Evolutionary conservation across 805 yeast genomes (phyloP).

Genomic region (Brettanomyces anomalus): DNA sequence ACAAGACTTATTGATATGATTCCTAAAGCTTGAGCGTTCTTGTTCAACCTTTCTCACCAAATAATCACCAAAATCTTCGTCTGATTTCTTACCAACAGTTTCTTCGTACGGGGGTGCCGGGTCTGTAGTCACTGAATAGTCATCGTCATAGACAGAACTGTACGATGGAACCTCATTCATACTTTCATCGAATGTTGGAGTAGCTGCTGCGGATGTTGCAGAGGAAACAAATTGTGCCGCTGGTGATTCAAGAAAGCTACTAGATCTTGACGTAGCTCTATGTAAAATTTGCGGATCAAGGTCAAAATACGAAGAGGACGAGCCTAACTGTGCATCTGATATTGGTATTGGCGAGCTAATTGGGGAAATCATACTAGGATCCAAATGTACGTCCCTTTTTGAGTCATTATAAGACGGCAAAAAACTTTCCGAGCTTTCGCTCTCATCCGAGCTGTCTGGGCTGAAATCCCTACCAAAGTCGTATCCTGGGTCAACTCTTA

Average conservation of each 20-base stretch:
- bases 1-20: too few species aligned
- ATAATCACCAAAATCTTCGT: conserved; percentile 8
- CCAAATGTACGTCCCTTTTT: conserved; percentile 13
- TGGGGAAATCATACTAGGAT: conserved; percentile 6
- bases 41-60: conserved; percentile 6
- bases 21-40: background rate
- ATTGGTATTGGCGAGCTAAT: background rate
- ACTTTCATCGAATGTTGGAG: conserved; percentile 4
- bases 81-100: background rate
- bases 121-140: conserved; percentile 9
- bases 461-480: conserved; percentile 9
- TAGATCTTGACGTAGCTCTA: background rate
- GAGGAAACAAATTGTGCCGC: conserved; percentile 15
- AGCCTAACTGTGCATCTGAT: background rate
- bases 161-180: conserved; percentile 20
- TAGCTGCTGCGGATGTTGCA: conserved; percentile 9
- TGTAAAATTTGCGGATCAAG: background rate
- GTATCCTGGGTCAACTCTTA: conserved; percentile 11
- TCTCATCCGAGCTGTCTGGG: conserved; percentile 10
- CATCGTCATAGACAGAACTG: conserved; percentile 20
- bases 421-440: conserved; percentile 6
- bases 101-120: conserved; percentile 21
- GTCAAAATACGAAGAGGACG: conserved; percentile 1
- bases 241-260: background rate
- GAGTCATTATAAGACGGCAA: conserved; percentile 20